Evolutionary conservation across 495 filamentous ascomycete species (phyloP), one percentile per base, ranked within the genome.

Genomic region (Hyaloscypha variabilis): DNA sequence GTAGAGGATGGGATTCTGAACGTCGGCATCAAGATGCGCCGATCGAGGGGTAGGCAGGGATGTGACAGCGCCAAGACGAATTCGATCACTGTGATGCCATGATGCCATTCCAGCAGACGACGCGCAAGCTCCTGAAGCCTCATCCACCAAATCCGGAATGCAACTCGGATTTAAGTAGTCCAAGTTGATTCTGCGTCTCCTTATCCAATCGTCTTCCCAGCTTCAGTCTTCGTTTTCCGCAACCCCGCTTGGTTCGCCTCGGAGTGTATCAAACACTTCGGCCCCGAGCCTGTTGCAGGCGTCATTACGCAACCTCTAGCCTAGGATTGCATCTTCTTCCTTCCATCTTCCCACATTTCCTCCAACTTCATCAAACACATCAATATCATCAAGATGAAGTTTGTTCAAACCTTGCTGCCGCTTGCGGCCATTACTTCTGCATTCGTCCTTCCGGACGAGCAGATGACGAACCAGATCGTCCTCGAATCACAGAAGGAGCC

Each of bases 401-500:
- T 72, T 14, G 34, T 67, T 30, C 39, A 34, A 23, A 68, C 53
- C 30, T 4, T 89, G 6, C 67, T 89, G 64, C 83, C 84, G 62
- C 73, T 88, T 23, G 81, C 78, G 58, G 81, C 82, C 19, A 64
- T 85, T 10, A 77, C 78, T 62, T 74, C 82, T 28, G 88, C 86
- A 31, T 77, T 92, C 65, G 82, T 91, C 39, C 77, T 90, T 55
- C 86, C 86, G 13, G 82, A 87, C 46, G 77, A 84, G 58, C 73
- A 77, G 30, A 74, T 80, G 4, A 69, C 82, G 11, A 70, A 79
- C 36, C 71, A 81, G 31, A 69, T 83, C 59, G 69, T 74, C 29
- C 74, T 81, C 62, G 72, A 79, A 55, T 66, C 76, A 28, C 73
- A 79, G 24, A 67, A 76, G 58, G 54, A 68, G 25, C 53, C 67